Conservation (phyloP, 2,329 filamentous ascomycete genomes). For the Aspergillus sp. region DNA sequence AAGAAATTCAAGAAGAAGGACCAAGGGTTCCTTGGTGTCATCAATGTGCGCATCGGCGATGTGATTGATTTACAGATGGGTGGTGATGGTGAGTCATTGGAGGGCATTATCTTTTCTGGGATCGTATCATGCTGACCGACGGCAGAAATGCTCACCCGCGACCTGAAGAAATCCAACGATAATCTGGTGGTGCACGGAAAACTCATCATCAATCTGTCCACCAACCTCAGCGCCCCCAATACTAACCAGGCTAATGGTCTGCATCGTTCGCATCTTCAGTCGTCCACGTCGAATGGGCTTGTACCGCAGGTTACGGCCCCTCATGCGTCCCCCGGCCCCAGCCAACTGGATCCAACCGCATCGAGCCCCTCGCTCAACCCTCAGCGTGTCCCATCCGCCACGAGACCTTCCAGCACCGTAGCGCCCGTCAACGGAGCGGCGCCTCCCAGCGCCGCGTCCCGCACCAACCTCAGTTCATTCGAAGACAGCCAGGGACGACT, state of each 20-base stretch:
- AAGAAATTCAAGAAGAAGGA: constrained; percentile 99
- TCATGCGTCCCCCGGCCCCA: constrained; percentile 23
- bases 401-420: constrained; percentile 40
- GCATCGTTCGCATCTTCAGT: constrained; percentile 33
- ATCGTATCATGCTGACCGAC: constrained; percentile 12
- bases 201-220: constrained; percentile 93
- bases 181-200: constrained; percentile 98
- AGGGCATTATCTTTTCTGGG: neutral
- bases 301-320: constrained; percentile 31
- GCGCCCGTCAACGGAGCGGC: constrained; percentile 40
- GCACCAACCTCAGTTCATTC: constrained; percentile 77
- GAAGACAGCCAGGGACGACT: constrained; percentile 93
- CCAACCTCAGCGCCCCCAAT: constrained; percentile 74
- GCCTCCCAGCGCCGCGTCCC: constrained; percentile 44
- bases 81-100: constrained; percentile 69
- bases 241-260: constrained; percentile 49
- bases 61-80: constrained; percentile 87
- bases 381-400: constrained; percentile 33
- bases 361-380: constrained; percentile 35
- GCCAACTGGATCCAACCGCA: constrained; percentile 27
- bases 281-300: constrained; percentile 40
- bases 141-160: constrained; percentile 90
- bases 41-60: constrained; percentile 94
- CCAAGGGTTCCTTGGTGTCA: constrained; percentile 95
- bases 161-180: constrained; percentile 96